These are phyloP conservation scores for Nigrospora osmanthi DNA, from an alignment of 2,329 filamentous ascomycete species.

Conservation along the genomic window DNA sequence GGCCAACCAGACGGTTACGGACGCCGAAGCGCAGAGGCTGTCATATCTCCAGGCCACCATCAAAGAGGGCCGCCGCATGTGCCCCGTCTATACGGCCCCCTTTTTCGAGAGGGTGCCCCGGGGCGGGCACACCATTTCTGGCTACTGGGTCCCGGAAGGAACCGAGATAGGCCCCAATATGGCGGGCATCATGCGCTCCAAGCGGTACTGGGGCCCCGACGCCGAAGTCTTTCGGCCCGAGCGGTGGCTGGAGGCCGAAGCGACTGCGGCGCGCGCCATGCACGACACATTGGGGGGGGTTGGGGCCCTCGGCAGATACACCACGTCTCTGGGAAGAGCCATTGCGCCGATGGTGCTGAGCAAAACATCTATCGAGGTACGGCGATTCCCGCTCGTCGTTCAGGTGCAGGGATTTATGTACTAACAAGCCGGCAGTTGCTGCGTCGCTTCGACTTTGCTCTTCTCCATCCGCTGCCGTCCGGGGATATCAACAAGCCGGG, in stretches of 20 bases:
- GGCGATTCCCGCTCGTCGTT: no score
- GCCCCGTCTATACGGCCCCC: conserved; percentile 23
- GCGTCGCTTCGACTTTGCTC: no score
- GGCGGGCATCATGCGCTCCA: conserved; percentile 26
- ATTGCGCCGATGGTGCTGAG: no score
- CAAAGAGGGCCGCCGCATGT: conserved; percentile 29
- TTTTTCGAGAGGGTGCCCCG: conserved; percentile 19
- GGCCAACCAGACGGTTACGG: conserved; percentile 19
- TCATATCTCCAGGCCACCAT: conserved; percentile 29
- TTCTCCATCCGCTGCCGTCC: no score
- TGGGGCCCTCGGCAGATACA: no score
- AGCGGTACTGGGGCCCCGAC: conserved; percentile 23
- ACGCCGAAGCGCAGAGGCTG: conserved; percentile 10
- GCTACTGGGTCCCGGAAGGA: conserved; percentile 27
- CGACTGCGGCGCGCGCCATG: no score
- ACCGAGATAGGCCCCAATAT: conserved; percentile 29
- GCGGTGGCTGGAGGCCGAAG: conserved; percentile 30
- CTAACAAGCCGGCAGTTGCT: no score
- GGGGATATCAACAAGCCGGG: no score
- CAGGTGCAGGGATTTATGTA: no score
- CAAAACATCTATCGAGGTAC: no score
- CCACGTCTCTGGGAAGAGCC: no score
- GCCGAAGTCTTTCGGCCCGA: conserved; percentile 30
- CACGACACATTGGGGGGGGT: no score
- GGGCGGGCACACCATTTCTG: conserved; percentile 14